Percentiles rank a stretch among this genome's conserved stretches.
phyloP scores from a whole-genome alignment of 2,329 filamentous ascomycete species.

The Penicillium hesseltinei region DNA sequence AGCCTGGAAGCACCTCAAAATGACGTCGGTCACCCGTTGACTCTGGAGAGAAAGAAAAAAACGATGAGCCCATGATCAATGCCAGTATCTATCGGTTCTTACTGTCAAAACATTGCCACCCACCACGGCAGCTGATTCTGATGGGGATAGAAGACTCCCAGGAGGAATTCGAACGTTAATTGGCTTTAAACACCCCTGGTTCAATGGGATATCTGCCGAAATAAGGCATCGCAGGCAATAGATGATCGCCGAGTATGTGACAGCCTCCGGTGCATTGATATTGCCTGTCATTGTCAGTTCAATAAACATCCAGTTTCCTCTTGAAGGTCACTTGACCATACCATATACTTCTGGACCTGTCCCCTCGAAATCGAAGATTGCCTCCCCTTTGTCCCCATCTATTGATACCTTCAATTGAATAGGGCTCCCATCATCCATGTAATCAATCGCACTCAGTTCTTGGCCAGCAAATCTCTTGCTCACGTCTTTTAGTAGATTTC shows the following conservation, averaged over 20 bases:
- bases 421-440: slow-evolving; percentile 80
- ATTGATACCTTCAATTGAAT: slow-evolving; percentile 72
- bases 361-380: slow-evolving; percentile 73
- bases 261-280: slow-evolving; percentile 72
- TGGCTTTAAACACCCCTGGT: slow-evolving; percentile 75
- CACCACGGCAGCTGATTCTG: slow-evolving; percentile 70
- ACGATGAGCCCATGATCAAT: not conserved
- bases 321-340: not conserved
- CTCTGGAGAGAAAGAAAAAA: slow-evolving; percentile 10
- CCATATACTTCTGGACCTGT: slow-evolving; percentile 66
- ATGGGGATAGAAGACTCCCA: slow-evolving; percentile 69
- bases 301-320: not conserved
- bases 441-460: slow-evolving; percentile 67
- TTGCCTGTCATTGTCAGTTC: slow-evolving; percentile 50
- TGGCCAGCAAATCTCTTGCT: slow-evolving; percentile 60
- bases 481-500: slow-evolving; percentile 66
- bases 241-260: slow-evolving; percentile 77
- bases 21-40: slow-evolving; percentile 56
- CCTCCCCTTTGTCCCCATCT: slow-evolving; percentile 64
- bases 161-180: slow-evolving; percentile 69
- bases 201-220: slow-evolving; percentile 73
- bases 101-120: slow-evolving; percentile 77
- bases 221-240: slow-evolving; percentile 77
- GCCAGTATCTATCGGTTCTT: slow-evolving; percentile 42
- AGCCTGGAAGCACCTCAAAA: slow-evolving; percentile 71